phyloP scores from a whole-genome alignment of 345 rosid genomes.

The Carallia pectinifolia region DNA sequence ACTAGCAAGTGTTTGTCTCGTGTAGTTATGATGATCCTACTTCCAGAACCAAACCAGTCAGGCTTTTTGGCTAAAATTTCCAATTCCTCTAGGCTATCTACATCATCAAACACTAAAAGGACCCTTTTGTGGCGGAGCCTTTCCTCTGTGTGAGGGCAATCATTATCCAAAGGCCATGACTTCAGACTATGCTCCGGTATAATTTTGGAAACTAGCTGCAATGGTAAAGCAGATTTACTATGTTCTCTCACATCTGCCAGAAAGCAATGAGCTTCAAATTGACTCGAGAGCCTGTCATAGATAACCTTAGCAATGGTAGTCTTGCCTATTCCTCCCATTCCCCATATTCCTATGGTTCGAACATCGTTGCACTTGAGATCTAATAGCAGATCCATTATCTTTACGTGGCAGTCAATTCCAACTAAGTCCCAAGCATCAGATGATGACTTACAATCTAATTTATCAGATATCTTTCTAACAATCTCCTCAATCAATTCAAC shows the following conservation, averaged over 20 bases:
- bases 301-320: background rate
- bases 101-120: slow-evolving; percentile 19
- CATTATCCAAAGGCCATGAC: background rate
- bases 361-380: background rate
- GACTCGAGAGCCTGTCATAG: background rate
- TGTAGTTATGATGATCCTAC: slow-evolving; percentile 21
- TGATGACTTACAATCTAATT: background rate
- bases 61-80: slow-evolving; percentile 2
- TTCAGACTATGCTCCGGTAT: background rate
- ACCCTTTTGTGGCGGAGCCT: slow-evolving; percentile 2
- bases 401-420: slow-evolving; percentile 9
- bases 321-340: slow-evolving; percentile 15
- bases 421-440: background rate
- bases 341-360: background rate
- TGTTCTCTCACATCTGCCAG: slow-evolving; percentile 7
- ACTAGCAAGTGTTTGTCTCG: slow-evolving; percentile 22
- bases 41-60: slow-evolving; percentile 20
- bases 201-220: background rate
- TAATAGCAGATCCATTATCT: background rate
- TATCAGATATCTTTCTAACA: slow-evolving; percentile 9
- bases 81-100: slow-evolving; percentile 2
- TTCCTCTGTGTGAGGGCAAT: background rate
- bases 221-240: background rate
- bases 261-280: slow-evolving; percentile 9
- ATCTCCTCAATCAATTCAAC: background rate